A percentile compares a stretch with the other conserved stretches of the same genome.
Conservation (phyloP, 306 rosid species). For the Dalbergia cultrata region DNA sequence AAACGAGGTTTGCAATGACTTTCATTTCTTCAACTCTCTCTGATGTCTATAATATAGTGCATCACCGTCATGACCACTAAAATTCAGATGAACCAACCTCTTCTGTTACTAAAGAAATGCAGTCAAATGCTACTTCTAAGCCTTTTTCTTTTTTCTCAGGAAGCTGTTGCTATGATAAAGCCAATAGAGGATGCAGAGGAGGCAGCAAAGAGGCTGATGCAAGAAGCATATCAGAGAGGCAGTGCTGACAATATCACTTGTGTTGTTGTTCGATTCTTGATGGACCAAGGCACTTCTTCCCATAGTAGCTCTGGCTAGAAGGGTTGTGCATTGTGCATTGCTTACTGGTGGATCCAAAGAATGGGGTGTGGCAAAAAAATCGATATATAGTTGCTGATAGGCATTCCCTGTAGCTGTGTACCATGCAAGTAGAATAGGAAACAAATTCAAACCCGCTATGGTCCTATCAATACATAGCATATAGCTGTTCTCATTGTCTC, state of each 20-base stretch:
- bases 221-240: slow-evolving; percentile 89
- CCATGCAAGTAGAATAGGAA: slow-evolving; percentile 46
- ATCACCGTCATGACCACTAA: slow-evolving; percentile 22
- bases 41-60: not conserved
- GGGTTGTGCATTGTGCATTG: slow-evolving; percentile 5
- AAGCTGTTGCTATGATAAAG: slow-evolving; percentile 86
- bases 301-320: slow-evolving; percentile 48
- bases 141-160: slow-evolving; percentile 54
- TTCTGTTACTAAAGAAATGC: slow-evolving; percentile 8
- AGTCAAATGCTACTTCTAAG: not conserved
- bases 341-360: slow-evolving; percentile 35
- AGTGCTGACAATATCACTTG: slow-evolving; percentile 94
- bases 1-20: slow-evolving; percentile 73
- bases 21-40: not conserved
- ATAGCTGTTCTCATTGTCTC: slow-evolving; percentile 48
- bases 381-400: slow-evolving; percentile 35
- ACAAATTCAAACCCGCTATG: slow-evolving; percentile 40
- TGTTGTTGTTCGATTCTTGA: slow-evolving; percentile 91
- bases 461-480: slow-evolving; percentile 34
- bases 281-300: slow-evolving; percentile 66
- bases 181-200: slow-evolving; percentile 85
- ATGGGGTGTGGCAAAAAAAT: slow-evolving; percentile 44
- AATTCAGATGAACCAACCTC: slow-evolving; percentile 16
- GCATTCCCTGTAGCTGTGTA: slow-evolving; percentile 51
- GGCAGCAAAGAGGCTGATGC: slow-evolving; percentile 88